Base-by-base conservation (phyloP, 2,329 filamentous ascomycete species). In the Trichoderma aggressivum region DNA sequence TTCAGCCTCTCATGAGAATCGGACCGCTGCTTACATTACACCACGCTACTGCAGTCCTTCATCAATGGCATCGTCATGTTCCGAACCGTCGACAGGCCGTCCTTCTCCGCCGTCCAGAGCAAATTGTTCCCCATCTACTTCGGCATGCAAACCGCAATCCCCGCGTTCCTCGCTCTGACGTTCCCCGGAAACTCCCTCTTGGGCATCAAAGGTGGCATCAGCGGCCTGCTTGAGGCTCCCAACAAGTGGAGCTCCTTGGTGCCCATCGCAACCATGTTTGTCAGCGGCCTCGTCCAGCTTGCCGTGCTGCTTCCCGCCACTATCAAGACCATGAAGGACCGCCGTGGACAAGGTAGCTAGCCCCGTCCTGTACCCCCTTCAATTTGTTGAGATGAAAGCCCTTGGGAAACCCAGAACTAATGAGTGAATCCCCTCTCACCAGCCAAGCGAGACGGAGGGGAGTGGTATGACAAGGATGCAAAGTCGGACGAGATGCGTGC, bases 111-210 rank as follows among this genome's bases (percentile, higher is more conserved):
- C 21, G 87, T 98, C 36, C 95, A 98, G 82, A 87, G 89, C 74
- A 89, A 89, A 74, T 88, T 94, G 67, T 97, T 98, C 83, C 94
- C 94, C 39, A 86, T 93, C 76, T 99, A 97, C 85, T 98, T 98
- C 80, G 85, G 88, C 59, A 84, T 98, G 71, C 95, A 98, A 83
- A 90, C 93, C 5, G 86, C 87, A 7, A 84, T 95, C 1, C 93
- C 96, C 0, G 80, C 91, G 18, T 78, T 93, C 26, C 84, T 98
- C 21, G 91, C 92, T 24, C 79, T 97, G 70, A 98, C 95, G 5
- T 95, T 93, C 78, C 94, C 94, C 7, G 90, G 88, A n/a, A 86
- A 86, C 76, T 78, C 78, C 62, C 74, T 86, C 71, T 82, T 84
- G 65, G 82, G 88, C 72, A 71, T 86, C 36, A 74, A 84, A 70